These are phyloP conservation scores for Nicotiana attenuata DNA, from an alignment of 257 asterid genomes.

Conservation along the genomic window DNA sequence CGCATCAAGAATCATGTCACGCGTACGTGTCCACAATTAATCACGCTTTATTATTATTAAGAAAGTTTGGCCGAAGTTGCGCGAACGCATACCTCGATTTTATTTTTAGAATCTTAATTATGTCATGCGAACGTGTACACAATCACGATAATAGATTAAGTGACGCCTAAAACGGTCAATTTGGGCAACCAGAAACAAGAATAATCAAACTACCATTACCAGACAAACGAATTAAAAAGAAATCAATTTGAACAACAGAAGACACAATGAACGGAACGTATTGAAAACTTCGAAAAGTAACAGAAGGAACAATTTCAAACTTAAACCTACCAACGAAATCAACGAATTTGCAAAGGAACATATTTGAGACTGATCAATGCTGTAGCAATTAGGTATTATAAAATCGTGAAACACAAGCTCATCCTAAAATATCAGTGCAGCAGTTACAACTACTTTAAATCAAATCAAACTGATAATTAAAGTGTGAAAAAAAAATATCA, in stretches of 20 bases:
- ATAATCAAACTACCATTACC: background rate
- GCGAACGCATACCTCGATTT: no score
- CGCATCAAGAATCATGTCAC: no score
- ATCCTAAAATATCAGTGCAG: background rate
- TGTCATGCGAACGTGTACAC: no score
- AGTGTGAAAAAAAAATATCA: background rate
- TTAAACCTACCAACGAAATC: background rate
- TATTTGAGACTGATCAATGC: background rate
- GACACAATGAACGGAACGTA: background rate
- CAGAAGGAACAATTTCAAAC: background rate
- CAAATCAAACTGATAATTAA: background rate
- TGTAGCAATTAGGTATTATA: background rate
- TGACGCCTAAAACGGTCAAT: no score
- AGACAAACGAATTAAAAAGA: background rate
- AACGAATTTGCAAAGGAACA: background rate
- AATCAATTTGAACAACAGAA: background rate
- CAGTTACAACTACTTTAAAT: background rate
- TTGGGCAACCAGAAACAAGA: background rate
- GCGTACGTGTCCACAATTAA: no score
- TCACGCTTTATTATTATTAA: no score
- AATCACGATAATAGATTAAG: no score
- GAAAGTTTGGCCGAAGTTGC: no score
- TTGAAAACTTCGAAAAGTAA: background rate
- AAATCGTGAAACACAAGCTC: background rate
- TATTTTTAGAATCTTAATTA: no score